Percentiles rank a stretch among this genome's conserved stretches.
These are phyloP conservation scores for Daedalea quercina DNA, from an alignment of 768 basidiomycete genomes.

Conservation along the genomic window DNA sequence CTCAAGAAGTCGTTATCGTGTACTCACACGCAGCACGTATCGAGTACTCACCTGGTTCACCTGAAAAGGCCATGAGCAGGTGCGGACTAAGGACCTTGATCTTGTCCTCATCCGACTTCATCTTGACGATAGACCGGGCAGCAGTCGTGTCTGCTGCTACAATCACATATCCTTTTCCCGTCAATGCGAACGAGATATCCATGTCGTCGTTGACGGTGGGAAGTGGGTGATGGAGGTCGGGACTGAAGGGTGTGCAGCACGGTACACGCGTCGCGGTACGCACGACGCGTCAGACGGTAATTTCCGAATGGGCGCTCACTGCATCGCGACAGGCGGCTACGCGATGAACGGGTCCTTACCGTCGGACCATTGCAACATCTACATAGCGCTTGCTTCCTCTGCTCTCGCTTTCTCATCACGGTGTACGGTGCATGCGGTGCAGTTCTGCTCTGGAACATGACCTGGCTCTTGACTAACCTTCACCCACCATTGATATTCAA, in stretches of 20 bases:
- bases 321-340: background rate
- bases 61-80: slow-evolving; percentile 90
- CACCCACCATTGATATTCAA: no score
- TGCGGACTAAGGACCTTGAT: slow-evolving; percentile 88
- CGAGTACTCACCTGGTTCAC: slow-evolving; percentile 70
- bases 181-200: slow-evolving; percentile 89
- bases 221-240: background rate
- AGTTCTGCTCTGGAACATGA: no score
- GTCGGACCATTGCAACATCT: no score
- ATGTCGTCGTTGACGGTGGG: slow-evolving; percentile 30
- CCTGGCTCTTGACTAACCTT: no score
- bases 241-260: background rate
- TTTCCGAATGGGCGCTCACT: background rate
- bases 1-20: background rate
- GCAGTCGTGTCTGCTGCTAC: slow-evolving; percentile 89
- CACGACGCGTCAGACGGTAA: slow-evolving; percentile 5
- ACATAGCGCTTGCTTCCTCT: no score
- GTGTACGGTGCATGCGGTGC: no score
- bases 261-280: background rate
- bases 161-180: slow-evolving; percentile 90
- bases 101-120: slow-evolving; percentile 97
- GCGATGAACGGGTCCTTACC: background rate
- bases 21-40: background rate
- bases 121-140: slow-evolving; percentile 90
- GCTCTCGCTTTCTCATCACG: no score